Evolutionary conservation across 106 monocot species (phyloP).

Genomic region (Dactylorhiza incarnata): DNA sequence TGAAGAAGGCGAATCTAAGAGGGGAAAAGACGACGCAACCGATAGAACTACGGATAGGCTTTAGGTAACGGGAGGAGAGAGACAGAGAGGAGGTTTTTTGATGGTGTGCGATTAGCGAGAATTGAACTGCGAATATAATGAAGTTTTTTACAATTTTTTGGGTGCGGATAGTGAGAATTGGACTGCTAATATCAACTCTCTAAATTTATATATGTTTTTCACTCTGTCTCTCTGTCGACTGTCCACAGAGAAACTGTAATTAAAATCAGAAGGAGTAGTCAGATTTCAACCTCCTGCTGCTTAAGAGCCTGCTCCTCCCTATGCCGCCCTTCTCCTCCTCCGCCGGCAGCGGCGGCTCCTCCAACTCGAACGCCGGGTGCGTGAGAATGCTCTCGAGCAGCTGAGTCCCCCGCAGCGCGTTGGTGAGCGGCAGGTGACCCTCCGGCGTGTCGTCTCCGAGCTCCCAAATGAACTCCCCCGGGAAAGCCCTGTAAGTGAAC

Average conservation of each 20-base stretch:
- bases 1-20: no score
- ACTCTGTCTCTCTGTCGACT: no score
- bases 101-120: no score
- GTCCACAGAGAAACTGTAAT: neutral
- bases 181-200: no score
- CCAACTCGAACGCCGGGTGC: constrained; percentile 70
- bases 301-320: constrained; percentile 23
- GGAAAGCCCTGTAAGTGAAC: constrained; percentile 76
- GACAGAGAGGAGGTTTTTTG: no score
- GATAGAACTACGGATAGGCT: no score
- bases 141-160: no score
- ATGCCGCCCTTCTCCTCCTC: neutral
- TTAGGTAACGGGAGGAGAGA: no score
- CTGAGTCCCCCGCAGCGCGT: constrained; percentile 88
- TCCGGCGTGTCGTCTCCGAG: constrained; percentile 57
- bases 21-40: no score
- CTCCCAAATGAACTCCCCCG: constrained; percentile 79
- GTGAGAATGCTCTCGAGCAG: constrained; percentile 52
- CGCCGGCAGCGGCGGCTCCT: constrained; percentile 11
- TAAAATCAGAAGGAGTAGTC: constrained; percentile 78
- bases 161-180: no score
- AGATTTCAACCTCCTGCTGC: constrained; percentile 28
- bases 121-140: no score
- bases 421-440: constrained; percentile 92
- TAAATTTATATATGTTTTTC: no score